A percentile compares a stretch with the other conserved stretches of the same genome.
Evolutionary conservation across 768 basidiomycete species (phyloP).

Genomic region (Pleurotus tuoliensis): DNA sequence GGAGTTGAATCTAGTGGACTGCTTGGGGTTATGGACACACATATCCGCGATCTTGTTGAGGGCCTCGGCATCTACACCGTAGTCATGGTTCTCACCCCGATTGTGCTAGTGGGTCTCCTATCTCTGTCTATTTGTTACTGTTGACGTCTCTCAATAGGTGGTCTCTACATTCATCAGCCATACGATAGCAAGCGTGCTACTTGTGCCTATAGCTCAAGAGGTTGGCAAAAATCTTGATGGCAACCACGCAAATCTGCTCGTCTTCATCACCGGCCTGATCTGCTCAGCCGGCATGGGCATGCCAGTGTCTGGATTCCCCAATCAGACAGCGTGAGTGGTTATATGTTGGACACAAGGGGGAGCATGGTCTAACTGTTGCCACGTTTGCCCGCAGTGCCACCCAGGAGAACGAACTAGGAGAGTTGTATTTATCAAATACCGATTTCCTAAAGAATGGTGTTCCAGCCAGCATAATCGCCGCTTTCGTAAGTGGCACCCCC

Average conservation of each 20-base stretch:
- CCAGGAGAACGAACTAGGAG: slow-evolving; percentile 92
- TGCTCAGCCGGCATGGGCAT: slow-evolving; percentile 98
- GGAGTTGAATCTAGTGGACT: slow-evolving; percentile 90
- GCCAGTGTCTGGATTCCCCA: slow-evolving; percentile 98
- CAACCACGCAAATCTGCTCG: slow-evolving; percentile 74
- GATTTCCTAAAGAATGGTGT: slow-evolving; percentile 95
- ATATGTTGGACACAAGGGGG: not conserved
- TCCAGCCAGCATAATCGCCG: slow-evolving; percentile 89
- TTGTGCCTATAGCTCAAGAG: slow-evolving; percentile 94
- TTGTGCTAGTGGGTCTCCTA: slow-evolving; percentile 57
- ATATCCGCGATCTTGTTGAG: slow-evolving; percentile 55
- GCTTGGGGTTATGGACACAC: slow-evolving; percentile 67
- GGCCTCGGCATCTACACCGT: slow-evolving; percentile 67
- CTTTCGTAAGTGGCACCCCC: slow-evolving; percentile 48
- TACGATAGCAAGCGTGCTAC: slow-evolving; percentile 91
- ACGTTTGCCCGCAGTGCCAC: slow-evolving; percentile 56
- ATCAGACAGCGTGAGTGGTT: slow-evolving; percentile 84
- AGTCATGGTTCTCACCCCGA: slow-evolving; percentile 61
- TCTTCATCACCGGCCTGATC: slow-evolving; percentile 90
- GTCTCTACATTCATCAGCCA: slow-evolving; percentile 97
- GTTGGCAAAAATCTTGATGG: slow-evolving; percentile 77
- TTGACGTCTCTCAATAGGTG: slow-evolving; percentile 47
- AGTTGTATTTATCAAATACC: slow-evolving; percentile 76
- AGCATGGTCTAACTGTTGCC: not conserved
- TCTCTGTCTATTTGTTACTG: slow-evolving; percentile 8